These are phyloP conservation scores for Amylostereum chailletii DNA, from an alignment of 1,284 basidiomycete genomes.

Conservation along the genomic window DNA sequence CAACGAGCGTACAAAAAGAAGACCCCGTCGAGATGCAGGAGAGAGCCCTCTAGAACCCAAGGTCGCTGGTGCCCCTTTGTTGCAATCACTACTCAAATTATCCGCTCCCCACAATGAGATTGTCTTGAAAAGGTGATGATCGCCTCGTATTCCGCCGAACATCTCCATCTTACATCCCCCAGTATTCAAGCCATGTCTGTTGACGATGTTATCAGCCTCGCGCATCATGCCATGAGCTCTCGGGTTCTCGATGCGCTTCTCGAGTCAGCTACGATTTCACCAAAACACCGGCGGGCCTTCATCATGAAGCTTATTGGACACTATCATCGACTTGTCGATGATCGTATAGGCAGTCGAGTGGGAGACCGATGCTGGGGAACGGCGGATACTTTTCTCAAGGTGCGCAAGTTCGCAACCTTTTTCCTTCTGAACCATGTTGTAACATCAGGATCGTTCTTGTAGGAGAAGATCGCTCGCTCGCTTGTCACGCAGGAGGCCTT, in stretches of 20 bases:
- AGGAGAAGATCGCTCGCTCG: slow-evolving; percentile 87
- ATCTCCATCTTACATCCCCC: slow-evolving; percentile 1
- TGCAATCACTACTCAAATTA: slow-evolving; percentile 75
- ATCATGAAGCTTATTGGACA: slow-evolving; percentile 69
- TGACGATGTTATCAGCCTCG: slow-evolving; percentile 56
- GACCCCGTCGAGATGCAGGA: slow-evolving; percentile 6
- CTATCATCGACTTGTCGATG: slow-evolving; percentile 74
- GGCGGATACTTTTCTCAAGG: slow-evolving; percentile 86
- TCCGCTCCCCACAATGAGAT: slow-evolving; percentile 54
- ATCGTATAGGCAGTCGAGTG: slow-evolving; percentile 82
- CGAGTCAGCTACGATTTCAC: slow-evolving; percentile 56
- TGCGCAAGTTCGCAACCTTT: slow-evolving; percentile 22
- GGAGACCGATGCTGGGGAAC: slow-evolving; percentile 82
- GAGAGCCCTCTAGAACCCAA: slow-evolving; percentile 47
- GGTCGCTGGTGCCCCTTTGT: slow-evolving; percentile 78
- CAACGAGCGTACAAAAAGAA: slow-evolving; percentile 12
- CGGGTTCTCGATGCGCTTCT: slow-evolving; percentile 77
- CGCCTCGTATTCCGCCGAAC: slow-evolving; percentile 1
- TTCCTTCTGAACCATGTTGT: not conserved
- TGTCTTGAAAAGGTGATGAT: slow-evolving; percentile 57
- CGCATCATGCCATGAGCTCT: slow-evolving; percentile 69
- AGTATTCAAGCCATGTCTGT: slow-evolving; percentile 56
- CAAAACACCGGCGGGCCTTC: slow-evolving; percentile 64
- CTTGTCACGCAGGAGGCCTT: slow-evolving; percentile 62
- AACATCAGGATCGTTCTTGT: not conserved